Base-by-base conservation (phyloP, 176 grass and related monocot species). In the Carex kokanica region DNA sequence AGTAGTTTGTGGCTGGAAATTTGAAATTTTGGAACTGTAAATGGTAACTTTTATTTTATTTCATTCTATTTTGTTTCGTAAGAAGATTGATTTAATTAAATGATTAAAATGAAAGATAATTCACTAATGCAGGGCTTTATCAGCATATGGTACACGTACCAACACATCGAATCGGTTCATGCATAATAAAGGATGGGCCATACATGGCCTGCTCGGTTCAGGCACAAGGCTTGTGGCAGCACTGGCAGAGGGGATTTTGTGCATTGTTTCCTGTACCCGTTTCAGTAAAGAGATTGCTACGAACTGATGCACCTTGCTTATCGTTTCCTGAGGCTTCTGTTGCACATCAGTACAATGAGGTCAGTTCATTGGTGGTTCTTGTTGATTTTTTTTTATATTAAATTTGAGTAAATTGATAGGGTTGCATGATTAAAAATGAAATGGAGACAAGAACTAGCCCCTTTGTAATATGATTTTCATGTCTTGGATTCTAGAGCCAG, bases 221-320 rank as follows among this genome's bases (percentile, higher is more conserved):
- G 85, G 86, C 92, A 75, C 80, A 80, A 81, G 92, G 88, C 64
- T 88, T 88, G 62, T 98, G 95, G 90, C 92, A 98, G 82, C 92
- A 95, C 89, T 94, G 95, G 95, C 95, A 91, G 90, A 93, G 86
- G 88, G 95, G 91, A 81, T 95, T 93, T 91, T 93, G 92, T 27
- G 90, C 91, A 86, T 94, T 88, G 74, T 91, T 94, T 87, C 85
- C 95, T 87, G 84, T 95, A 93, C 95, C 95, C 74, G n/a, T 98
- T 79, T 95, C 91, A 82, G 64, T 95, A 82, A 89, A 90, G 85
- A 93, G 95, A 95, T 79, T 95, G 83, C 87, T 98, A 83, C 89
- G 80, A 84, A 87, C 78, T 75, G 91, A 91, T 91, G 82, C 89
- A 64, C 90, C 91, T 84, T 90, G 64, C 84, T 91, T 93, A 80